Conservation (phyloP, 1,284 basidiomycete genomes). For the Puccinia polysora region DNA sequence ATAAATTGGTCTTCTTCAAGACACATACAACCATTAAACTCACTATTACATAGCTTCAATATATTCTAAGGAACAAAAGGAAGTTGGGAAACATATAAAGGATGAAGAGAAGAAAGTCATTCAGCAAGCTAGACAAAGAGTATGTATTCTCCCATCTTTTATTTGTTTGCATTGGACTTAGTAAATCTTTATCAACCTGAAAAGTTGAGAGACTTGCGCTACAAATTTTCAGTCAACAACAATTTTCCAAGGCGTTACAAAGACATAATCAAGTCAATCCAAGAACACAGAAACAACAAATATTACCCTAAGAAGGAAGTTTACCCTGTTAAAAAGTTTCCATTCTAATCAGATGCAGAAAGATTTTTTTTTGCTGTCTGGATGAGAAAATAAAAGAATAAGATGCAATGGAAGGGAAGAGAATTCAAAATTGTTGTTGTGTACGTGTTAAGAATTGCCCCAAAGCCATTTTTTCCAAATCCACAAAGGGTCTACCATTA, state of each 20-base stretch:
- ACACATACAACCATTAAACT: too few species aligned
- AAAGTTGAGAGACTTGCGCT: not conserved
- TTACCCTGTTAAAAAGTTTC: slow-evolving; percentile 3
- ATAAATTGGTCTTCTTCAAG: too few species aligned
- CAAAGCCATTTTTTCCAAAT: not conserved
- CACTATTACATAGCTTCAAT: too few species aligned
- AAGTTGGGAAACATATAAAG: not conserved
- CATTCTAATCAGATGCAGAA: slow-evolving; percentile 1
- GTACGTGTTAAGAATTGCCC: not conserved
- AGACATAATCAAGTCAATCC: not conserved
- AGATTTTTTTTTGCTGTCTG: not conserved
- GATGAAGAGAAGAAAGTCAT: slow-evolving; percentile 14
- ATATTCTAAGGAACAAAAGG: slow-evolving; percentile 12
- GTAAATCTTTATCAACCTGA: not conserved
- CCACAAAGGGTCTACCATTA: slow-evolving; percentile 1
- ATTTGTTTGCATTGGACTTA: not conserved
- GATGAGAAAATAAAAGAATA: not conserved
- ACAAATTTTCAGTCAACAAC: slow-evolving; percentile 14
- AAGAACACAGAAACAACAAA: slow-evolving; percentile 9
- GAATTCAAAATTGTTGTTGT: not conserved
- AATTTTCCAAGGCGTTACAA: slow-evolving; percentile 5
- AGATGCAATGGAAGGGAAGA: not conserved
- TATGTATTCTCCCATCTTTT: too few species aligned
- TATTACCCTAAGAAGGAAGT: not conserved
- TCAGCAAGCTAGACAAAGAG: not conserved